These are phyloP conservation scores for Onygenales sp. DNA, from an alignment of 2,329 filamentous ascomycete genomes.

Conservation along the genomic window DNA sequence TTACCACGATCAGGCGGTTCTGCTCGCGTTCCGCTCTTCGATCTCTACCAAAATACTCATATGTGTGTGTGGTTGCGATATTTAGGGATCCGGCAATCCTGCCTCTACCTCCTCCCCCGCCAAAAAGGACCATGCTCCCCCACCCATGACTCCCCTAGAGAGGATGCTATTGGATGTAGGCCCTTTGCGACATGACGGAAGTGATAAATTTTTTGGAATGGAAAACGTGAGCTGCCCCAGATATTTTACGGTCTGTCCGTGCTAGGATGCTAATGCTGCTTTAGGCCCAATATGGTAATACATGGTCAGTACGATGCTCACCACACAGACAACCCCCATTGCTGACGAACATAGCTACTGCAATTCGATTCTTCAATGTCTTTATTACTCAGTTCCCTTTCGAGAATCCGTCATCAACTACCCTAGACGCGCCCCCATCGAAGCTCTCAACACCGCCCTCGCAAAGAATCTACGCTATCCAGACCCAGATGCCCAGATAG, in stretches of 20 bases:
- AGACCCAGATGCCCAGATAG: constrained; percentile 48
- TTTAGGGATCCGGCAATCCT: constrained; percentile 40
- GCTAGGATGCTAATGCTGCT: constrained; percentile 13
- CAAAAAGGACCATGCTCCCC: constrained; percentile 52
- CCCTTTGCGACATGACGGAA: constrained; percentile 73
- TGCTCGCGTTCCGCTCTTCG: too few species aligned
- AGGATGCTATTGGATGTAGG: constrained; percentile 76
- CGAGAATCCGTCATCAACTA: constrained; percentile 91
- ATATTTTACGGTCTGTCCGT: not conserved
- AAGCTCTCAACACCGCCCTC: constrained; percentile 53
- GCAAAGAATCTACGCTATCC: constrained; percentile 44
- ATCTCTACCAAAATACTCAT: not conserved
- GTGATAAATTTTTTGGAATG: constrained; percentile 95
- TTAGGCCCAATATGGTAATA: constrained; percentile 75
- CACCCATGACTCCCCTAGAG: constrained; percentile 50
- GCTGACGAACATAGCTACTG: constrained; percentile 60
- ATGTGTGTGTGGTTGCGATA: constrained; percentile 12
- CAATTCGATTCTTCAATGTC: constrained; percentile 94
- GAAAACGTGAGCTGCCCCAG: constrained; percentile 67
- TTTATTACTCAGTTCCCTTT: constrained; percentile 92
- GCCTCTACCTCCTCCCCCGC: constrained; percentile 36
- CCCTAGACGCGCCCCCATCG: constrained; percentile 60
- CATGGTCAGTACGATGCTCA: constrained; percentile 57
- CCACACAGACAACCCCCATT: not conserved
- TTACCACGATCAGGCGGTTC: not conserved